phyloP scores from a whole-genome alignment of 2,329 filamentous ascomycete species.

The Rachicladosporium sp. region DNA sequence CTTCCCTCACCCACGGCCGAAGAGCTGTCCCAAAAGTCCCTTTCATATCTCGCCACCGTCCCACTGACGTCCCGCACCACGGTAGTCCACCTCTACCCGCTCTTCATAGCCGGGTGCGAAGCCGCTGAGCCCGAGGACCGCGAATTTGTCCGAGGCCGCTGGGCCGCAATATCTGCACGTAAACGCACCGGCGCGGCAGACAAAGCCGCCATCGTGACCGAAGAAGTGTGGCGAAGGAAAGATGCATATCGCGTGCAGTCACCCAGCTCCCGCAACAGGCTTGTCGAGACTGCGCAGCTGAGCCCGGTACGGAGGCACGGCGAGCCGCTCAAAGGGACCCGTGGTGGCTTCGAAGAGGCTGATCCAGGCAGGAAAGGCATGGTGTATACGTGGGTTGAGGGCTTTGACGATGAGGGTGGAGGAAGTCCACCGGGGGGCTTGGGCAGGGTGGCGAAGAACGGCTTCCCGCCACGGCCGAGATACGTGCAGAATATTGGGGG shows the following conservation, averaged over 20 bases:
- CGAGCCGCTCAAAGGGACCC: slow-evolving; percentile 10
- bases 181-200: slow-evolving; percentile 58
- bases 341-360: slow-evolving; percentile 8
- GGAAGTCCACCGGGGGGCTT: slow-evolving; percentile 4
- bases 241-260: slow-evolving; percentile 37
- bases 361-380: slow-evolving; percentile 22
- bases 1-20: slow-evolving; percentile 47
- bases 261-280: slow-evolving; percentile 17
- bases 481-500: slow-evolving; percentile 18
- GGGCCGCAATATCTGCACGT: slow-evolving; percentile 47
- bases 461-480: slow-evolving; percentile 8
- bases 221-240: slow-evolving; percentile 54
- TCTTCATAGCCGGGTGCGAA: slow-evolving; percentile 56
- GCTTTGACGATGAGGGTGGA: slow-evolving; percentile 4
- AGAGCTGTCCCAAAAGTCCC: slow-evolving; percentile 48
- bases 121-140: slow-evolving; percentile 47
- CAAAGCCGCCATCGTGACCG: slow-evolving; percentile 50
- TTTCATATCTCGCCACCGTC: slow-evolving; percentile 51
- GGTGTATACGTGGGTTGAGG: slow-evolving; percentile 20
- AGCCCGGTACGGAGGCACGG: slow-evolving; percentile 15
- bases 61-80: slow-evolving; percentile 49
- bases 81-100: slow-evolving; percentile 58
- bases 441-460: slow-evolving; percentile 1
- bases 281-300: slow-evolving; percentile 26
- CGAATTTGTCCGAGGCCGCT: slow-evolving; percentile 51